Evolutionary conservation across 164 flowering plant species (phyloP).

Genomic region (Vitis vinifera): DNA sequence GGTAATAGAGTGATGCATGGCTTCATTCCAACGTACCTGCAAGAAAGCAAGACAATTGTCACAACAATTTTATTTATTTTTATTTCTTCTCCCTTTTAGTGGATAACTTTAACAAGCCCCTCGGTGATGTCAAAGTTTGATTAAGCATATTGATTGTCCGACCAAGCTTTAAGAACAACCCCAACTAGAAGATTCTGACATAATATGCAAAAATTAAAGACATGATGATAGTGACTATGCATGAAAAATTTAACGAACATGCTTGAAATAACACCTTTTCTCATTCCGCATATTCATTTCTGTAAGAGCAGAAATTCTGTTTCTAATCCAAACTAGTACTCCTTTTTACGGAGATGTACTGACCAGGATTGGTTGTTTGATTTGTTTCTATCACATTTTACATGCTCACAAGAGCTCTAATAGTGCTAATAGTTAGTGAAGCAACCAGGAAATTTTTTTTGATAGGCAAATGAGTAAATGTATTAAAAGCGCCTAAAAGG

Average conservation of each 20-base stretch:
- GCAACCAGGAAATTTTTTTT: neutral
- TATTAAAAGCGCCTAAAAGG: too few relatives aligned
- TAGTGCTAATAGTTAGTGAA: neutral
- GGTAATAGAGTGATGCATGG: slow-evolving; percentile 86
- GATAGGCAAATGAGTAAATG: too few relatives aligned
- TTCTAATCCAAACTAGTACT: neutral
- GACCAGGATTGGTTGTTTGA: neutral
- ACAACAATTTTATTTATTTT: neutral
- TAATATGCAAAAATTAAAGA: neutral
- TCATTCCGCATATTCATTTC: neutral
- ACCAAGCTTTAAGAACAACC: neutral
- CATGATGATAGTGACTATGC: neutral
- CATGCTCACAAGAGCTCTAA: neutral
- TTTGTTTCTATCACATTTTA: neutral
- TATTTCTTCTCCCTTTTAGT: neutral
- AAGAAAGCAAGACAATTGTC: slow-evolving; percentile 1
- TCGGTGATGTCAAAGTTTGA: neutral
- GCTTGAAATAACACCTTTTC: neutral
- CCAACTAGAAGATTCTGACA: neutral
- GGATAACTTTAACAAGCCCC: neutral
- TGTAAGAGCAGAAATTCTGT: neutral
- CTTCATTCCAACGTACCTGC: slow-evolving; percentile 81
- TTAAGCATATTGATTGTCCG: neutral
- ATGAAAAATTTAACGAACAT: neutral
- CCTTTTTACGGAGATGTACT: neutral